Evolutionary conservation across 2,329 filamentous ascomycete species (phyloP).

Genomic region (Fusarium decemcellulare): DNA sequence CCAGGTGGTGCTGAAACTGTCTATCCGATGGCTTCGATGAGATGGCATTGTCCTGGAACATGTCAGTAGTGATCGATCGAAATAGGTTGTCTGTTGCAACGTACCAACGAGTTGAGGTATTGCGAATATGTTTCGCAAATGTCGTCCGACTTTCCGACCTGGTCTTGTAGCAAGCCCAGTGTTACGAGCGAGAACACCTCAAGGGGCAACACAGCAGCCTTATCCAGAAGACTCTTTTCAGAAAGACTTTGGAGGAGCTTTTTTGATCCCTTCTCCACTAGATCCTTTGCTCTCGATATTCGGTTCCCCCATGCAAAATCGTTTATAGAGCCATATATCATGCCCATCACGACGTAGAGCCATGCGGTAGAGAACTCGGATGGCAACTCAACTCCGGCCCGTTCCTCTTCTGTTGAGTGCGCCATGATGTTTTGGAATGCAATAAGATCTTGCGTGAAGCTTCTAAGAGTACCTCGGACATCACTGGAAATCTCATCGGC

Average conservation of each 20-base stretch:
- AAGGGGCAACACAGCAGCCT: conserved; percentile 57
- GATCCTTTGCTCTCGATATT: conserved; percentile 47
- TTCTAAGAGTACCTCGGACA: conserved; percentile 41
- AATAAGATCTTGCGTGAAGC: conserved; percentile 44
- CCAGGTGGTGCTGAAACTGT: conserved; percentile 57
- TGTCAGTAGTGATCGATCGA: conserved; percentile 27
- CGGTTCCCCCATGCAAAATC: conserved; percentile 47
- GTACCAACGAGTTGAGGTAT: conserved; percentile 58
- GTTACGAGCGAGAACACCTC: conserved; percentile 59
- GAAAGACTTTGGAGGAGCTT: conserved; percentile 54
- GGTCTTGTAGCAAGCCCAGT: conserved; percentile 56
- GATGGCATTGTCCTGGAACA: conserved; percentile 56
- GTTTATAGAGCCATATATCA: conserved; percentile 48
- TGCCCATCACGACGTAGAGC: conserved; percentile 57
- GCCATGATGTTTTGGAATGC: conserved; percentile 49
- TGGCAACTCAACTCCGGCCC: conserved; percentile 51
- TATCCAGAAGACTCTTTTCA: conserved; percentile 51
- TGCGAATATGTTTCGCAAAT: conserved; percentile 60
- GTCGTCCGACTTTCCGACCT: conserved; percentile 54
- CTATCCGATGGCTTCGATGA: conserved; percentile 56
- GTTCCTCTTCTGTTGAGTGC: conserved; percentile 46
- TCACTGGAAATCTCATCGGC: conserved; percentile 20
- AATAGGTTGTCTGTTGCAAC: conserved; percentile 1
- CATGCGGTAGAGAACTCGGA: conserved; percentile 56
- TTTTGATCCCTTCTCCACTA: conserved; percentile 54